These are phyloP conservation scores for Globisporangium paroecandrum DNA, from an alignment of 352 stramenopile genomes.

Conservation along the genomic window DNA sequence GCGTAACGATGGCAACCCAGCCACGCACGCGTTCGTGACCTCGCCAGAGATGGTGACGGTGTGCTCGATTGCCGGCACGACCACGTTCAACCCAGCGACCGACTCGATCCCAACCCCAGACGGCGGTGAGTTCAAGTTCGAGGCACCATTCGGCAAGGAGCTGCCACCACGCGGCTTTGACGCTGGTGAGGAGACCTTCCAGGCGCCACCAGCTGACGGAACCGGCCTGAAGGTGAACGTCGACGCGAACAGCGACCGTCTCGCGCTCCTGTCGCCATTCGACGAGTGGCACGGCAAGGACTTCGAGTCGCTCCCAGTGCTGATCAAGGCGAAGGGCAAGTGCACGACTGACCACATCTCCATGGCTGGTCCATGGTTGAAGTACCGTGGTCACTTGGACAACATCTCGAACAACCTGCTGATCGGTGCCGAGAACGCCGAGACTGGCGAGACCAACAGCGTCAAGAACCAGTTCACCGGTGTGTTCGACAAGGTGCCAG, in stretches of 20 bases:
- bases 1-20: constrained; percentile 92
- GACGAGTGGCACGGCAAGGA: constrained; percentile 89
- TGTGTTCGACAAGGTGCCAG: constrained; percentile 87
- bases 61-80: constrained; percentile 83
- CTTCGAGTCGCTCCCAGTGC: constrained; percentile 80
- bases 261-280: constrained; percentile 87
- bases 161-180: constrained; percentile 89
- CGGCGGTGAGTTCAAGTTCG: constrained; percentile 90
- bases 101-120: constrained; percentile 85
- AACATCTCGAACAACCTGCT: constrained; percentile 96
- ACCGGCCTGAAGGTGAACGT: constrained; percentile 76
- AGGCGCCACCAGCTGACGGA: constrained; percentile 70
- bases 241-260: constrained; percentile 78
- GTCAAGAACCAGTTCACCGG: constrained; percentile 89
- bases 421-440: constrained; percentile 91
- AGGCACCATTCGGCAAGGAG: constrained; percentile 89
- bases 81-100: constrained; percentile 90
- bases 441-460: constrained; percentile 91
- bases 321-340: constrained; percentile 95
- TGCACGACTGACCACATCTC: constrained; percentile 95
- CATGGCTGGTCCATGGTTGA: constrained; percentile 92
- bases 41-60: constrained; percentile 91
- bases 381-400: constrained; percentile 93
- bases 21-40: constrained; percentile 92
- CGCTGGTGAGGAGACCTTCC: constrained; percentile 90